A percentile compares a stretch with the other conserved stretches of the same genome.
Conservation (phyloP, 805 yeast genomes). For the Candida anglica region DNA sequence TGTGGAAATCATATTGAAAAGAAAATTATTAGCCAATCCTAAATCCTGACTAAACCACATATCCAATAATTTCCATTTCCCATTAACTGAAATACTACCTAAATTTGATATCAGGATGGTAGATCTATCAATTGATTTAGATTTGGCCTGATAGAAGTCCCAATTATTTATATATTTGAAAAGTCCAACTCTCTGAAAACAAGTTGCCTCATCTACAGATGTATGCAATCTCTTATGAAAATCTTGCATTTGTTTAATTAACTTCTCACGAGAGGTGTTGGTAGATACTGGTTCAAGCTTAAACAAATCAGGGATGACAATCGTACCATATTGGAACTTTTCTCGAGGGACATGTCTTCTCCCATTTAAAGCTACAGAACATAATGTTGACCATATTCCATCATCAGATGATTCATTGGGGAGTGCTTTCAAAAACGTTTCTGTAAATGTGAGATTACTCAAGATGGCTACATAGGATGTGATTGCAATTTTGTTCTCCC, state of each 20-base stretch:
- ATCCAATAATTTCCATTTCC: conserved; percentile 7
- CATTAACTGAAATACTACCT: conserved; percentile 9
- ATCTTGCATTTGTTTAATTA: no score
- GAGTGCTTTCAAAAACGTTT: no score
- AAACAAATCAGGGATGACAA: no score
- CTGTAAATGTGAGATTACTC: no score
- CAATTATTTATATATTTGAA: conserved; percentile 9
- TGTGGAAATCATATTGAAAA: conserved; percentile 10
- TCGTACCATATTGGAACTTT: conserved; percentile 3
- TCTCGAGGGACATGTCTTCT: conserved; percentile 9
- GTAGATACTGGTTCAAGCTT: no score
- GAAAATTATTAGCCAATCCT: conserved; percentile 11
- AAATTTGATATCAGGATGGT: conserved; percentile 17
- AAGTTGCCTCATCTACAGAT: conserved; percentile 6
- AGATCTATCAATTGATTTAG: conserved; percentile 7
- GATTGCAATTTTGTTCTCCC: no score
- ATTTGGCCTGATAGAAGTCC: conserved; percentile 5
- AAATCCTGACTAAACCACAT: conserved; percentile 15
- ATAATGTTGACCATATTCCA: conserved; percentile 1
- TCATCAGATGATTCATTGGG: no score
- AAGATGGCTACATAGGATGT: no score
- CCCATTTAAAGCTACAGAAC: conserved; percentile 9
- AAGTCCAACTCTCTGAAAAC: conserved; percentile 11
- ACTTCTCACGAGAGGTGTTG: no score
- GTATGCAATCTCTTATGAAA: background rate